Conservation (phyloP, 768 basidiomycete genomes). For the Amanita pallidorosea region DNA sequence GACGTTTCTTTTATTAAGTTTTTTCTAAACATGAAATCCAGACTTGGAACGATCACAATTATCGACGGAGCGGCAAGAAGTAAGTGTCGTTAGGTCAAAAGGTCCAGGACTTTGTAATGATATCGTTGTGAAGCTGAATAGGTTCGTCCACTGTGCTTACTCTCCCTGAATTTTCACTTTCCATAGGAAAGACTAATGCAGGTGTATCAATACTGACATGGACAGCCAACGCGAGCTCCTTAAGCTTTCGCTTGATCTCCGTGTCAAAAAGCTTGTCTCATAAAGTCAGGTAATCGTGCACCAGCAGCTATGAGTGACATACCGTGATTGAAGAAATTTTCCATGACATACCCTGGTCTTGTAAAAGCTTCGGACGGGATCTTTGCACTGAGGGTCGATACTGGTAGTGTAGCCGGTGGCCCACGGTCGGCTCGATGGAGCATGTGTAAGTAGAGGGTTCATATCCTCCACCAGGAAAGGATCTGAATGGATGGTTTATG, state of each 20-base stretch:
- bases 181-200: background rate
- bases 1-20: too few relatives aligned
- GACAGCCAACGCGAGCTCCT: slow-evolving; percentile 55
- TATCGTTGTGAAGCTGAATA: background rate
- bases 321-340: slow-evolving; percentile 97
- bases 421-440: slow-evolving; percentile 87
- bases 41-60: too few relatives aligned
- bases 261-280: slow-evolving; percentile 69
- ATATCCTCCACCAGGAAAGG: slow-evolving; percentile 57
- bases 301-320: slow-evolving; percentile 11
- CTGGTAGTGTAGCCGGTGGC: slow-evolving; percentile 81
- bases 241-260: slow-evolving; percentile 69
- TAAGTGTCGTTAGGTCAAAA: too few relatives aligned
- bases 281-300: background rate
- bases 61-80: too few relatives aligned
- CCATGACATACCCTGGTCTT: slow-evolving; percentile 83
- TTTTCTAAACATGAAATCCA: too few relatives aligned
- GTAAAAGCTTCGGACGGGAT: slow-evolving; percentile 90
- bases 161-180: background rate
- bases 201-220: slow-evolving; percentile 24
- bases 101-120: background rate
- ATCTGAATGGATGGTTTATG: slow-evolving; percentile 78
- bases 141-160: background rate
- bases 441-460: slow-evolving; percentile 69
- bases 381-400: slow-evolving; percentile 80